Base-by-base conservation (phyloP, 192 early-diverging fungal genomes). In the Podila verticillata region DNA sequence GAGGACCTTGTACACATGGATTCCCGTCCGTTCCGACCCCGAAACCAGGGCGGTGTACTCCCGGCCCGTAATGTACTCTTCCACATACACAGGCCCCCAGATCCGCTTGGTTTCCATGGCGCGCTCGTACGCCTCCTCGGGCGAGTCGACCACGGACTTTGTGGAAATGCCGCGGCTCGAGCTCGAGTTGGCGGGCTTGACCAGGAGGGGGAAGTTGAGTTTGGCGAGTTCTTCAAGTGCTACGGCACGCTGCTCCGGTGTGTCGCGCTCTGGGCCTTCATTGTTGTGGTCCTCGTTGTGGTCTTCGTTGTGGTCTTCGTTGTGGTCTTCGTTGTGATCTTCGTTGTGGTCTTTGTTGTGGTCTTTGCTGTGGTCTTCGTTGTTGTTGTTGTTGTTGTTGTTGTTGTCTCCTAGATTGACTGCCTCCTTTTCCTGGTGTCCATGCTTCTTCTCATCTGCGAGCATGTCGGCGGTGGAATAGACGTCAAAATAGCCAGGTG, bases 21-120 rank as follows among this genome's bases (percentile, higher is more conserved):
- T 70, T 31, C 63, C 67, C 10, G 74, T 75, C 19, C 49, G 47
- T 6, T 60, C 36, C 13, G 74, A 75, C 20, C 74, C 74, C 7
- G 74, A 69, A 6, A 69, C 66, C 17, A 75, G 57, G 0, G n/a
- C 67, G 29, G 74, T 75, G 57, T 65, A 75, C 26, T 75, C 74
- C 4, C 74, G 74, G n/a, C 74, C 74, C 4, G 66, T 65, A 10
- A 75, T 75, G 39, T 75, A 75, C 13, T 75, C 74, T 66, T 75
- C 74, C n/a, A 65, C 74, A 47, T 75, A 75, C 8, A 75, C 74
- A 29, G 66, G 74, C 15, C 74, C 74, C 74, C 74, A 75, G 32
- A 75, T 22, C 35, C 30, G 36, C 31, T 70, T 75, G 54, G 63
- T 75, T 34, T 75, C 67, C 67, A 75, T 70, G 32, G 74, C 74